Evolutionary conservation across 257 asterid genomes (phyloP), one percentile per base, ranked within the genome.

Genomic region (Solanum tarapatanum): DNA sequence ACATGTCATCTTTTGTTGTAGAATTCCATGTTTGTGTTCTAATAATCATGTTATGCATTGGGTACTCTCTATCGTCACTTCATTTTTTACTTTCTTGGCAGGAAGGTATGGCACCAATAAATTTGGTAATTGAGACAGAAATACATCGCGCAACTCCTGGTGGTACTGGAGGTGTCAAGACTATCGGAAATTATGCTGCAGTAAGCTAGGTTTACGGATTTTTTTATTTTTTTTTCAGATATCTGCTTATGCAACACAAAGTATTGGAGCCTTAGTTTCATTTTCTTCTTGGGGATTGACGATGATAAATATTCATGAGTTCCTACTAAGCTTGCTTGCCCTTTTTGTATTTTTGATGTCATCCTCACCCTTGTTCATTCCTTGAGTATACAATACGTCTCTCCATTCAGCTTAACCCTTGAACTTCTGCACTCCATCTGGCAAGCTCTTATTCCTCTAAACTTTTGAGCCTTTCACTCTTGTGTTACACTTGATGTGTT

Each of bases 141-240:
- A 88, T 94, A 94, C 99, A 97, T 91, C 96, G 99, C 45, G 98
- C 99, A 73, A 93, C 99, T 77, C 99, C 98, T 85, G 99, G 99
- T 33, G 99, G 99, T 90, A 97, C 99, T 83, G 99, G 99, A 90
- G 96, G 98, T 85, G 95, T 97, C 88, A 97, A 97, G 94, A 94
- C 98, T 41, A 92, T 97, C 36, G 99, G 99, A 87, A 97, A 97
- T 87, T 97, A 97, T 92, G 99, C 99, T 88, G 96, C 95, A 35
- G 99, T 95, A 88, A 89, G 98, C 90, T 84, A 79, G 66, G 89
- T 24, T 51, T 87, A 13, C 39, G 19, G 51, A 60, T 33, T 60
- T 24, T 51, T 23, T 75, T 36, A 0, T 41, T 23, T 7, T 39
- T 43, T 43, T 43, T 43, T 0, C 84, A 12, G 23, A 77, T 77